Conservation (phyloP, 176 grass and related monocot species). For the Hsuehochloa calcarea region DNA sequence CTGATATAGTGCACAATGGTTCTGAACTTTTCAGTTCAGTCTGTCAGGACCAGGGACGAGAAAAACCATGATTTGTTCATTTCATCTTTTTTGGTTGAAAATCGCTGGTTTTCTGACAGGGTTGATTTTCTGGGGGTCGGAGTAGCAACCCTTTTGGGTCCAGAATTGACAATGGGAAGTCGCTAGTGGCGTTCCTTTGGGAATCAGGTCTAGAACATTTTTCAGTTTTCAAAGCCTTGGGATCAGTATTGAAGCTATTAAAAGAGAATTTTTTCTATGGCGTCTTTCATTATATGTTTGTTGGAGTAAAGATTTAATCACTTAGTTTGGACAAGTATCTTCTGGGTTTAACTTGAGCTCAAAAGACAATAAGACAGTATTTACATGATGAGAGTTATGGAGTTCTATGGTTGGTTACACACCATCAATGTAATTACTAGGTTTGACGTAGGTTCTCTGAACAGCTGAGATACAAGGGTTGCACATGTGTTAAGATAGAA, state of each 20-base stretch:
- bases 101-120: neutral
- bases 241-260: conserved; percentile 2
- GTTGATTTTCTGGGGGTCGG: neutral
- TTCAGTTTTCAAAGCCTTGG: neutral
- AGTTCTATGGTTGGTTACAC: neutral
- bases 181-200: neutral
- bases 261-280: neutral
- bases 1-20: neutral
- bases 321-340: conserved; percentile 5
- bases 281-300: neutral
- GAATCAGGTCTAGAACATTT: neutral
- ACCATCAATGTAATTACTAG: neutral
- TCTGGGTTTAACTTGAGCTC: neutral
- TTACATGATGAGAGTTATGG: neutral
- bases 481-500: neutral
- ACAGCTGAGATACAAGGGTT: neutral
- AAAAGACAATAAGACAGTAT: conserved; percentile 1
- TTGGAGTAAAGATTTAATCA: neutral
- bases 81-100: neutral
- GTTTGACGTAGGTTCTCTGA: neutral
- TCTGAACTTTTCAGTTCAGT: neutral
- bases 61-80: neutral
- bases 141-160: conserved; percentile 3
- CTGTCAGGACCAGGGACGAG: neutral
- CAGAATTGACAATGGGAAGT: neutral